Base-by-base conservation (phyloP, 2,329 filamentous ascomycete species). In the Sporothrix luriei region DNA sequence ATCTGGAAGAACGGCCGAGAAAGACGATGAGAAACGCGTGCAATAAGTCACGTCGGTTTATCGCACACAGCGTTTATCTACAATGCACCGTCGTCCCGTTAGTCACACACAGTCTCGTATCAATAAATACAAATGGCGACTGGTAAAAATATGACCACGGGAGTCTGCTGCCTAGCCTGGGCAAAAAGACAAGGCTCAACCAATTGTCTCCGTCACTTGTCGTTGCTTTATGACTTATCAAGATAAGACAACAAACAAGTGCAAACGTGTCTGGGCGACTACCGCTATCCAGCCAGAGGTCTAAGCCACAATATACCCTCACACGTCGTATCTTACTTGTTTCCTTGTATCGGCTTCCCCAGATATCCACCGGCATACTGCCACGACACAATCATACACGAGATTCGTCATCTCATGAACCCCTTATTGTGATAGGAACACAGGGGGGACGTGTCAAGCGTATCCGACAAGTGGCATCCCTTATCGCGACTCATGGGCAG, bases 161-260 rank as follows among this genome's bases (percentile, higher is more conserved):
- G 55, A 61, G n/a, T 61, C 55, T 61, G 55, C 55, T 61, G 55
- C 55, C 55, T 61, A n/a, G 55, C 55, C 55, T 61, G 55, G 33
- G 55, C 55, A 43, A 24, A 40, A 38, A 5, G 13, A 7, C 10
- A 24, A n/a, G 33, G n/a, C 19, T n/a, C 55, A 43, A 59, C 55
- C 55, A 40, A 40, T 40, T 59, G 16, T 51, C 19, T 40, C 55
- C 14, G 33, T 43, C 16, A 24, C 55, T 33, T 7, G 33, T 33
- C 9, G 33, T 33, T 33, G 9, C 33, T 33, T 61, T 24, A 24
- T 24, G 33, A 61, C 43, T 61, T 43, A 59, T 59, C 24, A 59
- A 59, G 43, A 14, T 24, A 11, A 61, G 43, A 61, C n/a, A 24
- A 24, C 5, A 38, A 40, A 33, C 19, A 61, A 61, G 16, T 43